Percentiles rank a stretch among this genome's conserved stretches.
Evolutionary conservation across 2,329 filamentous ascomycete species (phyloP).

Genomic region (Penicillium polonicum): DNA sequence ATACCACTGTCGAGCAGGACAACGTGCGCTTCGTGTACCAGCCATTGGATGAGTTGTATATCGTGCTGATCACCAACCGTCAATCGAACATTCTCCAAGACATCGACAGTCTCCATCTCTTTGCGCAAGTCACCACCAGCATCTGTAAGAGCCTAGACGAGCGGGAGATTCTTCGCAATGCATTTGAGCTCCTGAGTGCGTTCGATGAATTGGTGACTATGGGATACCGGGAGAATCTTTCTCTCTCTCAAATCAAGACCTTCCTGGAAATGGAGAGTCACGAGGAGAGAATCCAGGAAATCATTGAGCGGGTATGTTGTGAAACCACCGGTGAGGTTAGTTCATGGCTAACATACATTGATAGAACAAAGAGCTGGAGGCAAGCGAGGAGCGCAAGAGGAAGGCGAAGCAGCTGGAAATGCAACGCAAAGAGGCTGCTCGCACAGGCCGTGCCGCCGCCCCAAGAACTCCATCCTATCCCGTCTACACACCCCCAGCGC

Average conservation of each 20-base stretch:
- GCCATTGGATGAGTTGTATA: slow-evolving; percentile 97
- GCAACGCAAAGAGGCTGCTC: slow-evolving; percentile 93
- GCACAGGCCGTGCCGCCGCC: slow-evolving; percentile 65
- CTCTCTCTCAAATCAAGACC: slow-evolving; percentile 95
- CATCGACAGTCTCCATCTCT: slow-evolving; percentile 96
- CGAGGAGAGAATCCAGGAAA: slow-evolving; percentile 98
- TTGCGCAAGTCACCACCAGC: slow-evolving; percentile 94
- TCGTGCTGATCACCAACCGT: slow-evolving; percentile 98
- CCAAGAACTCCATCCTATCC: slow-evolving; percentile 81
- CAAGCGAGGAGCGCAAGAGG: slow-evolving; percentile 94
- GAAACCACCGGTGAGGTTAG: slow-evolving; percentile 23
- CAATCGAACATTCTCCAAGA: slow-evolving; percentile 99
- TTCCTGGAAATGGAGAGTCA: slow-evolving; percentile 99
- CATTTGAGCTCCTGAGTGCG: slow-evolving; percentile 91
- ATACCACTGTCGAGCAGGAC: slow-evolving; percentile 98
- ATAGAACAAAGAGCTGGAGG: slow-evolving; percentile 97
- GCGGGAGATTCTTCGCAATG: slow-evolving; percentile 89
- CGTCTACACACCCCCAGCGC: slow-evolving; percentile 78
- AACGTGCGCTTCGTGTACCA: slow-evolving; percentile 99
- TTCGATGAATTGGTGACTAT: slow-evolving; percentile 97
- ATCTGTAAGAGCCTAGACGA: slow-evolving; percentile 96
- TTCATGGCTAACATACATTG: slow-evolving; percentile 23
- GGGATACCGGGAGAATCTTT: slow-evolving; percentile 94
- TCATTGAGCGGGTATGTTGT: slow-evolving; percentile 74
- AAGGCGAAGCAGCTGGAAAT: slow-evolving; percentile 99